phyloP scores from a whole-genome alignment of 495 filamentous ascomycete genomes.

The Penicillium robsamsonii region DNA sequence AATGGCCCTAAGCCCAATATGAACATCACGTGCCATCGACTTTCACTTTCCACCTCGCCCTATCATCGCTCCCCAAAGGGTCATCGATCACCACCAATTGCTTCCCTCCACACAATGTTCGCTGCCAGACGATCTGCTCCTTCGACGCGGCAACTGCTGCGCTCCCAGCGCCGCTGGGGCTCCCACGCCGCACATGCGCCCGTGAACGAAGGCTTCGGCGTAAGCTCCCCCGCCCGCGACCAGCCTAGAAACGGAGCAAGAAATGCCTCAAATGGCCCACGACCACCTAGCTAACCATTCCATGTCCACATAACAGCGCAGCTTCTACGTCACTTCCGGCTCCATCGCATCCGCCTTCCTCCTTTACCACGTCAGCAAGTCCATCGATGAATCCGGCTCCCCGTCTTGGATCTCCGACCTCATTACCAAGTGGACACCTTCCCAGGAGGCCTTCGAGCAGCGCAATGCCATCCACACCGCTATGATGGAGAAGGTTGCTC shows the following conservation, averaged over 20 bases:
- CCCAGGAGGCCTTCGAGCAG: conserved; percentile 52
- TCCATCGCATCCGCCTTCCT: conserved; percentile 55
- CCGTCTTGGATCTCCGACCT: conserved; percentile 54
- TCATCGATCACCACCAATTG: conserved; percentile 37
- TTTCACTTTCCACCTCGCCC: conserved; percentile 29
- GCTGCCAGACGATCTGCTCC: conserved; percentile 44
- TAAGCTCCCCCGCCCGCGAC: conserved; percentile 44
- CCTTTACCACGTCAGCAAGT: conserved; percentile 52
- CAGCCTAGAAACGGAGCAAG: conserved; percentile 12
- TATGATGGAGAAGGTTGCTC: conserved; percentile 67
- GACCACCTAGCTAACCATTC: conserved; percentile 17
- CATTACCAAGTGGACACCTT: conserved; percentile 53
- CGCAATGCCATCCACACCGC: conserved; percentile 62
- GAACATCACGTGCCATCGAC: conserved; percentile 25
- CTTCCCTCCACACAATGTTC: conserved; percentile 42
- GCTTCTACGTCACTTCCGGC: conserved; percentile 64
- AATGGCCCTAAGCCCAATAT: conserved; percentile 21
- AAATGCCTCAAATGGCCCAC: conserved; percentile 13
- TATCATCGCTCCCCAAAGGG: conserved; percentile 28
- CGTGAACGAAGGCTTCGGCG: conserved; percentile 62
- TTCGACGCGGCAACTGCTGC: conserved; percentile 44
- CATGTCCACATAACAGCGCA: conserved; percentile 44
- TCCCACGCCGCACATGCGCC: conserved; percentile 50
- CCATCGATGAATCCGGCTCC: conserved; percentile 46
- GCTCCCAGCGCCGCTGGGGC: conserved; percentile 45